Evolutionary conservation across 768 basidiomycete species (phyloP).

Genomic region (Pilatotrama ljubarskyi): DNA sequence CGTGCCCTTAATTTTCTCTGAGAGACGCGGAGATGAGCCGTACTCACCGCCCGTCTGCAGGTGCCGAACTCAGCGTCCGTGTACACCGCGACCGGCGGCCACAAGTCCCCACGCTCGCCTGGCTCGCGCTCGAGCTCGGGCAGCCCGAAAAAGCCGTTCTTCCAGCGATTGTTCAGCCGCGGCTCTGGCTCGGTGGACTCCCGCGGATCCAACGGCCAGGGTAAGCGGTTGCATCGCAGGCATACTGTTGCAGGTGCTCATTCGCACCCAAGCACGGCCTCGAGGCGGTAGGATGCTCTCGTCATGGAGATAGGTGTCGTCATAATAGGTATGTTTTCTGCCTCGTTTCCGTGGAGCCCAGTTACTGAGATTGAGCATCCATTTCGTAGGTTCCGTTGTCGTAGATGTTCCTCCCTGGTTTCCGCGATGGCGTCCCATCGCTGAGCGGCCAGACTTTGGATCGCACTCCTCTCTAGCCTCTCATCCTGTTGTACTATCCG

Average conservation of each 20-base stretch:
- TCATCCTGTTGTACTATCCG: not conserved
- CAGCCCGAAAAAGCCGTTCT: slow-evolving; percentile 55
- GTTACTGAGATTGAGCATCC: not conserved
- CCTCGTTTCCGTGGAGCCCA: not conserved
- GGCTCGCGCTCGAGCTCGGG: slow-evolving; percentile 32
- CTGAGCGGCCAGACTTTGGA: not conserved
- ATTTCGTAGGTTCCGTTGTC: not conserved
- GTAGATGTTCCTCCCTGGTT: not conserved
- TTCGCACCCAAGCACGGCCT: slow-evolving; percentile 15
- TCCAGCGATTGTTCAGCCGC: slow-evolving; percentile 55
- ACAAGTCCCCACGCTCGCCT: slow-evolving; percentile 55
- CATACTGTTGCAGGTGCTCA: slow-evolving; percentile 24
- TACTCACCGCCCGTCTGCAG: slow-evolving; percentile 27
- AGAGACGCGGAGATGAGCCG: slow-evolving; percentile 14
- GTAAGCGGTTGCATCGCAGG: slow-evolving; percentile 25
- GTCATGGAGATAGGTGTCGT: slow-evolving; percentile 7
- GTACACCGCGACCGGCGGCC: slow-evolving; percentile 56
- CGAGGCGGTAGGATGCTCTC: slow-evolving; percentile 12
- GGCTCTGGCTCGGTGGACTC: slow-evolving; percentile 26
- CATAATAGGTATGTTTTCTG: not conserved
- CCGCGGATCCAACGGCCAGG: slow-evolving; percentile 22
- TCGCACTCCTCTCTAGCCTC: not conserved
- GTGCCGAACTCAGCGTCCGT: slow-evolving; percentile 50
- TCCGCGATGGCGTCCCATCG: not conserved
- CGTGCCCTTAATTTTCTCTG: slow-evolving; percentile 13